A percentile compares a stretch with the other conserved stretches of the same genome.
Conservation (phyloP, 2,329 filamentous ascomycete species). For the Lachnellula arida region DNA sequence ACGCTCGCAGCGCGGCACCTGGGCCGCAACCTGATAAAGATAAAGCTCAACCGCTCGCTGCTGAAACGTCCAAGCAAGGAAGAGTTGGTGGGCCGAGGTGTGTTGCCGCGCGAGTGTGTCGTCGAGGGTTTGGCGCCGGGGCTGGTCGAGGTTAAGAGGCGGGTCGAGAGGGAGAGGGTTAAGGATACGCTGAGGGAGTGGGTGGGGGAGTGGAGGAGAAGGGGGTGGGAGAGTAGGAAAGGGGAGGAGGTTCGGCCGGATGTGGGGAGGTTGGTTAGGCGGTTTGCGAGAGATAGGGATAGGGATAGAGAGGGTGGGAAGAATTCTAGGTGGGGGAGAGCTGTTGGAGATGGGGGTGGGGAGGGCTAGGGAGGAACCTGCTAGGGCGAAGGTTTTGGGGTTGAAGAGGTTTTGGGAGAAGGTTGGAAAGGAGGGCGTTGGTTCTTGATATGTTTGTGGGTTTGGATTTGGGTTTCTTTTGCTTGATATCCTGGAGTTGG, state of each 20-base stretch:
- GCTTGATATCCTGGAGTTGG: background rate
- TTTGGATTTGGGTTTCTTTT: background rate
- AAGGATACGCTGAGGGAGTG: slow-evolving; percentile 63
- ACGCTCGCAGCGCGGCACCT: slow-evolving; percentile 60
- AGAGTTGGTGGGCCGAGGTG: slow-evolving; percentile 56
- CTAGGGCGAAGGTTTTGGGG: slow-evolving; percentile 47
- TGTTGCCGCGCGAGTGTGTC: slow-evolving; percentile 62
- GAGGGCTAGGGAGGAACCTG: slow-evolving; percentile 37
- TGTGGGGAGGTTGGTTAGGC: slow-evolving; percentile 37
- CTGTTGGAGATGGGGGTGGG: slow-evolving; percentile 36
- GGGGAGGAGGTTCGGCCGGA: slow-evolving; percentile 26
- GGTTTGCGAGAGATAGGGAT: slow-evolving; percentile 32
- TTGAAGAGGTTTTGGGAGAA: slow-evolving; percentile 62
- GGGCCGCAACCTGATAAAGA: slow-evolving; percentile 57
- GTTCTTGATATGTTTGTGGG: background rate
- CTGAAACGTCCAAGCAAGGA: slow-evolving; percentile 55
- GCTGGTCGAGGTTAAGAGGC: slow-evolving; percentile 57
- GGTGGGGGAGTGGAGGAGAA: slow-evolving; percentile 45
- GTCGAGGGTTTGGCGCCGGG: slow-evolving; percentile 46
- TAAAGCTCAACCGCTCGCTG: slow-evolving; percentile 59
- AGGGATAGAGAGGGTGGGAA: too few relatives aligned
- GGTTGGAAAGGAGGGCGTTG: slow-evolving; percentile 35
- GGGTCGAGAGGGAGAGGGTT: slow-evolving; percentile 61
- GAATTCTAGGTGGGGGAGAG: slow-evolving; percentile 15
- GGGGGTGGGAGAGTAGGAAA: slow-evolving; percentile 42